Percentiles rank a stretch among this genome's conserved stretches.
Evolutionary conservation across 2,329 filamentous ascomycete genomes (phyloP).

Genomic region (Xylariaceae sp.): DNA sequence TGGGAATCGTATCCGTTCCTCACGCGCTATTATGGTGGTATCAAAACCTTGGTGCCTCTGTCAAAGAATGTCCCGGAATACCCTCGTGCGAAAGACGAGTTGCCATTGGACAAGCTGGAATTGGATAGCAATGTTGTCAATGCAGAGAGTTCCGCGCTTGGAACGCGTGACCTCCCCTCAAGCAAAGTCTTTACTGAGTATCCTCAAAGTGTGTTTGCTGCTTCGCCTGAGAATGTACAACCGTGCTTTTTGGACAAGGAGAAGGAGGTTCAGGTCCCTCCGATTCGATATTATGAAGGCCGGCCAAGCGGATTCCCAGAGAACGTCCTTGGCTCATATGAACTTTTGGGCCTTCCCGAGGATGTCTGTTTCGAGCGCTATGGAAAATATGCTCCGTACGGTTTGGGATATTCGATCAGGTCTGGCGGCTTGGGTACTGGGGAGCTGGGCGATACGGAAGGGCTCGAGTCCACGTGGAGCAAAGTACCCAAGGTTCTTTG

Average conservation of each 20-base stretch:
- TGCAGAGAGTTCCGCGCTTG: constrained; percentile 17
- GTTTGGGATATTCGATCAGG: constrained; percentile 75
- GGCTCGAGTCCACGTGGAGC: constrained; percentile 75
- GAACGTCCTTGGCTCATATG: constrained; percentile 80
- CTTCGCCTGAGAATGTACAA: constrained; percentile 49
- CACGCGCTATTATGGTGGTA: constrained; percentile 83
- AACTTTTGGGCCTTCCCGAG: constrained; percentile 71
- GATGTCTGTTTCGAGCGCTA: constrained; percentile 93
- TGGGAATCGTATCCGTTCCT: constrained; percentile 89
- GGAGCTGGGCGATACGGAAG: constrained; percentile 77
- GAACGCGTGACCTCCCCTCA: constrained; percentile 32
- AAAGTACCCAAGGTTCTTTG: constrained; percentile 71
- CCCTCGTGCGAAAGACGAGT: constrained; percentile 61
- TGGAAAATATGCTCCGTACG: constrained; percentile 84
- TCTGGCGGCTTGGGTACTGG: constrained; percentile 82
- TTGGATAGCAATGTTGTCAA: constrained; percentile 33
- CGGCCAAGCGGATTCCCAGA: constrained; percentile 82
- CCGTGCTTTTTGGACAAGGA: constrained; percentile 76
- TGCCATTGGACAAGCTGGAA: constrained; percentile 39
- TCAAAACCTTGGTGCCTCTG: constrained; percentile 65
- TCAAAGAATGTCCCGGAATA: constrained; percentile 75
- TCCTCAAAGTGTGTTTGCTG: constrained; percentile 34
- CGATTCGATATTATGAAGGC: constrained; percentile 70
- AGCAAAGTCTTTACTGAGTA: constrained; percentile 52
- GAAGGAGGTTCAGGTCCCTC: constrained; percentile 62